These are phyloP conservation scores for Vanderwaltozyma verrucispora DNA, from an alignment of 805 yeast species.

Conservation along the genomic window DNA sequence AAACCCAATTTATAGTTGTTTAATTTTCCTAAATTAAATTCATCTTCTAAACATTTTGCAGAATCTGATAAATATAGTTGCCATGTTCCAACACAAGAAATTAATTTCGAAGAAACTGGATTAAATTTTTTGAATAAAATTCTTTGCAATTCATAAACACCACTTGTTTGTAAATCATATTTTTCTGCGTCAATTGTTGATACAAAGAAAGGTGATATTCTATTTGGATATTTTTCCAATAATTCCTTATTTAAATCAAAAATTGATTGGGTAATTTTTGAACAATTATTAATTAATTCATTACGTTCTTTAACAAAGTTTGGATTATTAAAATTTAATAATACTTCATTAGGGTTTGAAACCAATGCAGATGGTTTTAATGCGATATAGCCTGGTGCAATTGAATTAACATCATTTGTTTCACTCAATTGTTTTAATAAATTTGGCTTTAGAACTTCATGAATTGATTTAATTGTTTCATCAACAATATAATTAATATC, in stretches of 20 bases:
- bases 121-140: conserved; percentile 66
- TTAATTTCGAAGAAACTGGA: conserved; percentile 39
- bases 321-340: conserved; percentile 50
- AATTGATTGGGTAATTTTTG: conserved; percentile 48
- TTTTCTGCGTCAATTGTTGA: conserved; percentile 89
- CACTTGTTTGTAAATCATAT: conserved; percentile 66
- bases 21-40: conserved; percentile 51
- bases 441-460: conserved; percentile 60
- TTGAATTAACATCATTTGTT: conserved; percentile 42
- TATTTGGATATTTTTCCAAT: conserved; percentile 43
- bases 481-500: conserved; percentile 49
- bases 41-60: conserved; percentile 46
- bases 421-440: conserved; percentile 44
- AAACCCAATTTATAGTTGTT: conserved; percentile 66
- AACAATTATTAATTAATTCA: conserved; percentile 54
- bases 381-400: conserved; percentile 89
- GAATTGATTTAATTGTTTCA: conserved; percentile 58
- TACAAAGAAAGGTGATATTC: conserved; percentile 62
- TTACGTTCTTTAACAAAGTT: conserved; percentile 45
- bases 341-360: conserved; percentile 61
- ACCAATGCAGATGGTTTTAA: conserved; percentile 88
- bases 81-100: conserved; percentile 78
- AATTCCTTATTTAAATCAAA: conserved; percentile 42
- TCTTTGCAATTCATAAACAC: conserved; percentile 86
- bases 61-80: conserved; percentile 84